Percentiles rank a stretch among this genome's conserved stretches.
These are phyloP conservation scores for Homolaphlyctis polyrhiza DNA, from an alignment of 371 early-diverging fungal genomes.

Conservation along the genomic window DNA sequence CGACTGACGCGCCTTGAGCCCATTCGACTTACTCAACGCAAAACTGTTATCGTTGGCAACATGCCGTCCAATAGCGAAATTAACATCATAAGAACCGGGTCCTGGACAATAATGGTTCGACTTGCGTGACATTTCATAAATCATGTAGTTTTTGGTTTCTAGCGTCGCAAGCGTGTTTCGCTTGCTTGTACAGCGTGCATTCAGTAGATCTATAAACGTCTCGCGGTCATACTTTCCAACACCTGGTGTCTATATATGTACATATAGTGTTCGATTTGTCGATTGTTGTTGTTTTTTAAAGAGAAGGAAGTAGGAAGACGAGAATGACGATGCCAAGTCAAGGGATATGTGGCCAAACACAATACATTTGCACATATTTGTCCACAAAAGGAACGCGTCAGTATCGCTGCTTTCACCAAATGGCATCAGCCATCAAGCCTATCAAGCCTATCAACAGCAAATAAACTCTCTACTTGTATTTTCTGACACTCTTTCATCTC, in stretches of 20 bases:
- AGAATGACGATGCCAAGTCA: no score
- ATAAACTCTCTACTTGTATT: no score
- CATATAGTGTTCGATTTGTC: neutral
- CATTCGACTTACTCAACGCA: constrained; percentile 27
- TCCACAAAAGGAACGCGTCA: no score
- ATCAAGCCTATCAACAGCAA: no score
- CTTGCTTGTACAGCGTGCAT: constrained; percentile 9
- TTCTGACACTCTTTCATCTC: no score
- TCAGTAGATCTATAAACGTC: constrained; percentile 23
- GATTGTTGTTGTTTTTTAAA: neutral
- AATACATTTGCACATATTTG: neutral
- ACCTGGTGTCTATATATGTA: constrained; percentile 23
- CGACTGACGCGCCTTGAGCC: constrained; percentile 29
- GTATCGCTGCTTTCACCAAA: no score
- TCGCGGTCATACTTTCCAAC: constrained; percentile 25
- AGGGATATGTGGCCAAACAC: no score
- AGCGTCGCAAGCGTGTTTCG: constrained; percentile 13
- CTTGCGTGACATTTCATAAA: constrained; percentile 11
- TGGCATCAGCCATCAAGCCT: no score
- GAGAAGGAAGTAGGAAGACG: no score
- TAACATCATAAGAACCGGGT: constrained; percentile 34
- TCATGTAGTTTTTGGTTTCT: constrained; percentile 12
- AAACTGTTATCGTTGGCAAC: constrained; percentile 35
- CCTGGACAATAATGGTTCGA: neutral
- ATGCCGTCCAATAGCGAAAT: constrained; percentile 37